phyloP scores from a whole-genome alignment of 2,329 filamentous ascomycete genomes.

The Magnaporthiopsis incrustans region DNA sequence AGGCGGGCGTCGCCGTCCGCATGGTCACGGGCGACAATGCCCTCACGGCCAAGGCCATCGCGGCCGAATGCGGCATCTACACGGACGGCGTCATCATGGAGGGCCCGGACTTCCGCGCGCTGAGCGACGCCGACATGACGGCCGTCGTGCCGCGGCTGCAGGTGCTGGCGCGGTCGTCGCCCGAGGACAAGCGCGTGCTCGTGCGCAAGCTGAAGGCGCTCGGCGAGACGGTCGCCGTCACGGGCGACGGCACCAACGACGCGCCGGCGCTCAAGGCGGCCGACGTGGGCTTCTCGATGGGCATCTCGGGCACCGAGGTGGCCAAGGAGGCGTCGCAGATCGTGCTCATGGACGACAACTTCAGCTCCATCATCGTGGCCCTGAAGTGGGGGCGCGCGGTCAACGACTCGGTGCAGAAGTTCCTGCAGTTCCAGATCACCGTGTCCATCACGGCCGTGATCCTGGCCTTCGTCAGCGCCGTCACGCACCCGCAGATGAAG shows the following conservation, averaged over 20 bases:
- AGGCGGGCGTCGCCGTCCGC: slow-evolving; percentile 58
- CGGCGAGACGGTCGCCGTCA: slow-evolving; percentile 71
- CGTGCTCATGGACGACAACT: slow-evolving; percentile 81
- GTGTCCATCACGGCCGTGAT: slow-evolving; percentile 87
- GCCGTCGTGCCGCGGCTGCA: slow-evolving; percentile 60
- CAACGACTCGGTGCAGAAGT: slow-evolving; percentile 68
- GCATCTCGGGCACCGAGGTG: slow-evolving; percentile 72
- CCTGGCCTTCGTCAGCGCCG: slow-evolving; percentile 78
- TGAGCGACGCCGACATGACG: slow-evolving; percentile 56
- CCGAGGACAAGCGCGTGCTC: slow-evolving; percentile 66
- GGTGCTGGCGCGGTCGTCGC: slow-evolving; percentile 64
- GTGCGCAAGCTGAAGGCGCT: slow-evolving; percentile 62
- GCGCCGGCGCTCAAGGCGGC: slow-evolving; percentile 71
- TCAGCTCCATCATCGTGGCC: slow-evolving; percentile 73
- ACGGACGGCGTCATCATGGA: slow-evolving; percentile 59
- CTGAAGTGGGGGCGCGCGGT: slow-evolving; percentile 71
- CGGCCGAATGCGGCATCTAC: slow-evolving; percentile 55
- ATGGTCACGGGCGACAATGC: slow-evolving; percentile 58
- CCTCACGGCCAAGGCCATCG: slow-evolving; percentile 56
- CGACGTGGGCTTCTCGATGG: slow-evolving; percentile 79
- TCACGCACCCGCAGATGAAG: slow-evolving; percentile 56
- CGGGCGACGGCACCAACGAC: slow-evolving; percentile 76
- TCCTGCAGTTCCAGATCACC: slow-evolving; percentile 65
- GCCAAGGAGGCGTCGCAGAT: slow-evolving; percentile 78
- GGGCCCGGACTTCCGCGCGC: slow-evolving; percentile 66